These are phyloP conservation scores for Brassica nigra DNA, from an alignment of 345 rosid species.

Conservation along the genomic window DNA sequence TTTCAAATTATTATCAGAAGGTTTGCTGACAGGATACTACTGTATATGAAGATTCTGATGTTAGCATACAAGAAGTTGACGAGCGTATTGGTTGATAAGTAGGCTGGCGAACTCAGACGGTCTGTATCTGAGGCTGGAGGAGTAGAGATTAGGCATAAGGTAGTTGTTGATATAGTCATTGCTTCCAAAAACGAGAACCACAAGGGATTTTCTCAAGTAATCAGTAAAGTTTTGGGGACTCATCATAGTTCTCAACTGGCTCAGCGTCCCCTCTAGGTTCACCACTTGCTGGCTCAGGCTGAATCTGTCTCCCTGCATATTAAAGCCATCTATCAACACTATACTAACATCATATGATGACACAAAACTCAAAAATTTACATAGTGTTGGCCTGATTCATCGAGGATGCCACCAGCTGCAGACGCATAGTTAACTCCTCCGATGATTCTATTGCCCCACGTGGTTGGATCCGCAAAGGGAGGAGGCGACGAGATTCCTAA, in stretches of 20 bases:
- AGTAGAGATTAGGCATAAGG: constrained; percentile 69
- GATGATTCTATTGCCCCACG: constrained; percentile 57
- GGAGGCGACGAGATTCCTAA: constrained; percentile 66
- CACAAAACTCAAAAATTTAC: constrained; percentile 39
- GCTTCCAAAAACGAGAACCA: constrained; percentile 73
- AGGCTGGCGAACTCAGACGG: constrained; percentile 62
- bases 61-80: constrained; percentile 57
- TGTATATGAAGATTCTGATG: neutral
- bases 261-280: constrained; percentile 64
- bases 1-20: constrained; percentile 5
- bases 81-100: constrained; percentile 62
- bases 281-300: constrained; percentile 66
- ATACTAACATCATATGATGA: neutral
- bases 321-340: constrained; percentile 12
- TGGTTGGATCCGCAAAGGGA: constrained; percentile 64
- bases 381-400: constrained; percentile 70
- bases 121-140: constrained; percentile 56
- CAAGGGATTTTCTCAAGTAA: constrained; percentile 55
- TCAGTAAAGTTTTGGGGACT: constrained; percentile 48
- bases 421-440: constrained; percentile 86
- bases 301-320: constrained; percentile 61
- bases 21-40: neutral
- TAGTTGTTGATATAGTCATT: constrained; percentile 96
- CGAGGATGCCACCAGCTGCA: constrained; percentile 92
- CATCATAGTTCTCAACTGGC: constrained; percentile 56